Base-by-base conservation (phyloP, 1,284 basidiomycete species). In the Microbotryum intermedium region DNA sequence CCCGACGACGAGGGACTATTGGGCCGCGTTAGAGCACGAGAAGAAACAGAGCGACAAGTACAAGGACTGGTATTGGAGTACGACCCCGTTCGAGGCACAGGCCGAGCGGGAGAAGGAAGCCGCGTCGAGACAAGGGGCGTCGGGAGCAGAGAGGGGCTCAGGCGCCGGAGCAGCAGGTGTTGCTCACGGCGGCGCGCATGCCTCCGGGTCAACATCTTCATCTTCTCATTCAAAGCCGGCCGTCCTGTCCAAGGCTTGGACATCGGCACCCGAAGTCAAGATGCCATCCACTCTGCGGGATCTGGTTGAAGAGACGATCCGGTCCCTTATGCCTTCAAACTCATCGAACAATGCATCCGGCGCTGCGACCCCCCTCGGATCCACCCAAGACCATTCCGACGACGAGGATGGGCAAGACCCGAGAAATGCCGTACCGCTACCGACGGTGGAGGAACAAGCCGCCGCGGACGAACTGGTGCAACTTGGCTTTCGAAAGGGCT, bases 71-170 rank as follows among this genome's bases (percentile, higher is more conserved):
- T 85, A 89, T 81, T 93, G 87, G 72, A 80, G 82, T n/a, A 77
- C 82, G 7, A 89, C 93, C 75, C 90, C 90, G 1, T 93, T 92
- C 71, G 80, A 81, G 39, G 87, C 88, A 9, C 86, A 49, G 86
- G 76, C 44, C 83, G 82, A 64, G 77, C 78, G 26, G 74, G 77
- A 13, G 76, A 79, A 70, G 79, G 75, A 70, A 77, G 74, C 51
- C 78, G 80, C 57, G 67, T 56, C 64, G 59, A 72, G 69, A 39
- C 72, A 74, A 46, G 73, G 72, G 58, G 72, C 72, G 39, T 69
- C 55, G 26, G 26, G 64, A 58, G 46, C 26, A n/a, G 28, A 16
- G 57, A n/a, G 25, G n/a, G 26, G 21, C 23, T 26, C 50, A 25
- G 13, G 13, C n/a, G 2, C n/a, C 3, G 29, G 23, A 29, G 62